phyloP scores from a whole-genome alignment of 495 filamentous ascomycete genomes.

The Parmelia sp. region DNA sequence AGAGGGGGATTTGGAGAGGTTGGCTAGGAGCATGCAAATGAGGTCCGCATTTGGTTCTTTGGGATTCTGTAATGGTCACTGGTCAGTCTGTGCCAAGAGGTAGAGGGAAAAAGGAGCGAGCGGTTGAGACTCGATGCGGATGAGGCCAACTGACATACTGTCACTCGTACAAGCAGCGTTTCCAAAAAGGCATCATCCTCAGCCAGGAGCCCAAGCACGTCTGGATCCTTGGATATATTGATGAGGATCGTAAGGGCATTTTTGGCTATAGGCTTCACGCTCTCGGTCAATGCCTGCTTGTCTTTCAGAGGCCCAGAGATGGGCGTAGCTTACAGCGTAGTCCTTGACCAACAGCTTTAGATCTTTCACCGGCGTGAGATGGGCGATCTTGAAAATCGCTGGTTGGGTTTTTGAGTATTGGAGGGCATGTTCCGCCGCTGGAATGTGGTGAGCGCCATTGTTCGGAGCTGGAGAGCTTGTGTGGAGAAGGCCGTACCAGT shows the following conservation, averaged over 20 bases:
- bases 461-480: constrained; percentile 9
- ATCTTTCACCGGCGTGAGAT: constrained; percentile 75
- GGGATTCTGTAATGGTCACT: constrained; percentile 37
- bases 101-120: neutral
- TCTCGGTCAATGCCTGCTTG: constrained; percentile 5
- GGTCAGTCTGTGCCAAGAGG: neutral
- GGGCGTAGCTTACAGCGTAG: constrained; percentile 51
- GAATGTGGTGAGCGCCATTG: constrained; percentile 20
- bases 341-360: constrained; percentile 85
- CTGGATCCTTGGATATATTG: constrained; percentile 75
- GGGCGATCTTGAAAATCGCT: constrained; percentile 71
- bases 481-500: constrained; percentile 44
- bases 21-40: constrained; percentile 85
- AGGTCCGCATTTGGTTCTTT: constrained; percentile 75
- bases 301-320: neutral
- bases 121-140: neutral
- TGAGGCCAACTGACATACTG: constrained; percentile 51
- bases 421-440: constrained; percentile 78
- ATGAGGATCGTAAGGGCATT: constrained; percentile 90
- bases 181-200: constrained; percentile 79
- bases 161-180: constrained; percentile 60
- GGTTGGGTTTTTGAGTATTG: constrained; percentile 75
- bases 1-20: constrained; percentile 71
- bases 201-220: constrained; percentile 63
- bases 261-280: constrained; percentile 69